Base-by-base conservation (phyloP, 1,284 basidiomycete species). In the Mycena citricolor region DNA sequence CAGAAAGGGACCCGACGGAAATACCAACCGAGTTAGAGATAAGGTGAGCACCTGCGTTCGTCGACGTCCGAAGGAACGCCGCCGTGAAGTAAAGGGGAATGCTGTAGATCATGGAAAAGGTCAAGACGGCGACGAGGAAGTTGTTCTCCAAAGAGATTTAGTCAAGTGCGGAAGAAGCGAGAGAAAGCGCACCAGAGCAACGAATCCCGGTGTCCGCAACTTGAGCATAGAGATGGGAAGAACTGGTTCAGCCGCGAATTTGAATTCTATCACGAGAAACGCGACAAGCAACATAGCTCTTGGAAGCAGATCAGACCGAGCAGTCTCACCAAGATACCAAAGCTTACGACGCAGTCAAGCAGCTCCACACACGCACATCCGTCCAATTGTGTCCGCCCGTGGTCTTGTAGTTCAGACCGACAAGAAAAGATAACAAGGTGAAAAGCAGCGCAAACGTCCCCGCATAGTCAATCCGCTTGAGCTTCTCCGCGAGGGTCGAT, bases 21-120 rank as follows among this genome's bases (percentile, higher is more conserved):
- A 54, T 46, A 10, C 23, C 35, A 19, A 47, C 34, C 1, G 50
- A 51, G 40, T 54, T 47, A 7, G 52, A 42, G 31, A 54, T 46
- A 29, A 54, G 46, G 38, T 54, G 52, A 4, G 47, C 23, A 26
- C 52, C 52, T n/a, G 52, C 49, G 40, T 51, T 30, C 20, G 49
- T 23, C 16, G 52, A 51, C 14, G 49, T 36, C 32, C 52, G 52
- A n/a, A 54, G 49, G 13, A 22, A 38, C 10, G 44, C 36, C 11
- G 45, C 49, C 11, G 45, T 51, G 39, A 51, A 51, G 26, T 44
- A 51, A 11, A 51, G 26, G 3, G 49, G 49, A 6, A 24, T 29
- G 23, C 48, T 51, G 42, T 47, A 51, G 19, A 48, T 13, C 23
- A 32, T 51, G 30, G 44, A 47, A 37, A 47, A 47, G 4, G 35